Percentiles rank a stretch among this genome's conserved stretches.
These are phyloP conservation scores for Fusarium sp. DNA, from an alignment of 2,329 filamentous ascomycete species.

Conservation along the genomic window DNA sequence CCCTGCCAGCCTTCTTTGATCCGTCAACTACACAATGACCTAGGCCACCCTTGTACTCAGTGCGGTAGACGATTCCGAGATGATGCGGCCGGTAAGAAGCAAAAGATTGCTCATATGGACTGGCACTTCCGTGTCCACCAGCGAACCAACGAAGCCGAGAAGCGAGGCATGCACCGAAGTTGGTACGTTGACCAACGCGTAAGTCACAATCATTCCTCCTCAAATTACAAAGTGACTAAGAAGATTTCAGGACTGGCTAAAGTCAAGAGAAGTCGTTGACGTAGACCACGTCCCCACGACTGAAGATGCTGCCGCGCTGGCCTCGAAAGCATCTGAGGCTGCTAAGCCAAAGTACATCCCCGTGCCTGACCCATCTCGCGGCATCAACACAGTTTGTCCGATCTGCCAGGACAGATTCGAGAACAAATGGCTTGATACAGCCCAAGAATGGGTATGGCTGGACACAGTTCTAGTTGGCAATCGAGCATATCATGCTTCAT, in stretches of 20 bases:
- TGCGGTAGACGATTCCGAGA: conserved; percentile 88
- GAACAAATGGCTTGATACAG: conserved; percentile 90
- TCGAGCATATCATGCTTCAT: conserved; percentile 89
- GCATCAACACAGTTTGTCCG: conserved; percentile 83
- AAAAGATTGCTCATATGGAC: conserved; percentile 93
- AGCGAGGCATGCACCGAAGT: conserved; percentile 87
- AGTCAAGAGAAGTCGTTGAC: conserved; percentile 83
- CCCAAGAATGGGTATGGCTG: conserved; percentile 97
- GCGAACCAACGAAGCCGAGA: conserved; percentile 85
- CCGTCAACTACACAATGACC: conserved; percentile 78
- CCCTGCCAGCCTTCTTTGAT: conserved; percentile 83
- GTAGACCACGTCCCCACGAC: conserved; percentile 58
- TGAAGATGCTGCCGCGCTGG: conserved; percentile 48
- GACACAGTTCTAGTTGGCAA: conserved; percentile 83
- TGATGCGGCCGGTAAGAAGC: conserved; percentile 80
- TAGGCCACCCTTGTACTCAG: conserved; percentile 88
- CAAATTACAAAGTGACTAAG: conserved; percentile 40
- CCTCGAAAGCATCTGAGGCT: conserved; percentile 52
- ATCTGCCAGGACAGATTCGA: conserved; percentile 97
- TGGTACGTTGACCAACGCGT: conserved; percentile 94
- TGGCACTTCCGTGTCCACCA: conserved; percentile 98
- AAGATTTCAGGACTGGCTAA: conserved; percentile 81
- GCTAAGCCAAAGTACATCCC: conserved; percentile 77
- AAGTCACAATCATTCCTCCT: conserved; percentile 48
- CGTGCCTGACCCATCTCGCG: conserved; percentile 81